Percentiles rank a stretch among this genome's conserved stretches.
Evolutionary conservation across 495 filamentous ascomycete genomes (phyloP).

Genomic region (Penicillium atrosanguineum): DNA sequence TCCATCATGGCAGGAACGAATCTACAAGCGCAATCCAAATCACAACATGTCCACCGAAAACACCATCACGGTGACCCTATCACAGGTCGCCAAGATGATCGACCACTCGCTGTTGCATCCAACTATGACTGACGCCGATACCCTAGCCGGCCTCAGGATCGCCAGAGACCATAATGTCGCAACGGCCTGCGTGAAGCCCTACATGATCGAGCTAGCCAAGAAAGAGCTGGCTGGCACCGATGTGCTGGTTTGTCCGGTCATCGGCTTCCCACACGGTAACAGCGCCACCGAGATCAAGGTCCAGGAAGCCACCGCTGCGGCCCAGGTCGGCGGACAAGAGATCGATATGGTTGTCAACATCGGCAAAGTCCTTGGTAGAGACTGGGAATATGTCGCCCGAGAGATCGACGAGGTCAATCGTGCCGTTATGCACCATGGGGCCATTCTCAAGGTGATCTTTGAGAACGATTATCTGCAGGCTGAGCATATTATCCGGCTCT

Average conservation of each 20-base stretch:
- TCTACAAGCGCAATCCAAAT: not conserved
- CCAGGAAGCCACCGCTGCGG: constrained; percentile 48
- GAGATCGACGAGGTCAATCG: constrained; percentile 51
- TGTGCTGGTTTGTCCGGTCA: constrained; percentile 53
- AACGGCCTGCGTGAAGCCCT: constrained; percentile 57
- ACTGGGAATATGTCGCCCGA: constrained; percentile 52
- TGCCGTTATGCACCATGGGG: constrained; percentile 37
- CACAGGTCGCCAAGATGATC: constrained; percentile 55
- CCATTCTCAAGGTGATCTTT: constrained; percentile 57
- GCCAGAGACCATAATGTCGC: constrained; percentile 48
- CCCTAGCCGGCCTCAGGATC: constrained; percentile 47
- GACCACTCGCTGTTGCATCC: constrained; percentile 62
- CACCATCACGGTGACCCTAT: constrained; percentile 49
- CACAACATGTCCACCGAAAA: constrained; percentile 10
- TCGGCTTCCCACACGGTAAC: constrained; percentile 59
- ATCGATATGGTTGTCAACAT: constrained; percentile 62
- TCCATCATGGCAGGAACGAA: not conserved
- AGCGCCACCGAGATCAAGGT: constrained; percentile 53
- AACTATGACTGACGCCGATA: constrained; percentile 56
- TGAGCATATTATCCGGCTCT: constrained; percentile 46
- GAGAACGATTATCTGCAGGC: constrained; percentile 53
- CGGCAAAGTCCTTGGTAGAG: constrained; percentile 51
- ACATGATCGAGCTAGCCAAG: constrained; percentile 46
- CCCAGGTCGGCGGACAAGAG: constrained; percentile 46
- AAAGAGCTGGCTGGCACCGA: constrained; percentile 42